Evolutionary conservation across 2,329 filamentous ascomycete genomes (phyloP).

Genomic region (Fusarium austroafricanum): DNA sequence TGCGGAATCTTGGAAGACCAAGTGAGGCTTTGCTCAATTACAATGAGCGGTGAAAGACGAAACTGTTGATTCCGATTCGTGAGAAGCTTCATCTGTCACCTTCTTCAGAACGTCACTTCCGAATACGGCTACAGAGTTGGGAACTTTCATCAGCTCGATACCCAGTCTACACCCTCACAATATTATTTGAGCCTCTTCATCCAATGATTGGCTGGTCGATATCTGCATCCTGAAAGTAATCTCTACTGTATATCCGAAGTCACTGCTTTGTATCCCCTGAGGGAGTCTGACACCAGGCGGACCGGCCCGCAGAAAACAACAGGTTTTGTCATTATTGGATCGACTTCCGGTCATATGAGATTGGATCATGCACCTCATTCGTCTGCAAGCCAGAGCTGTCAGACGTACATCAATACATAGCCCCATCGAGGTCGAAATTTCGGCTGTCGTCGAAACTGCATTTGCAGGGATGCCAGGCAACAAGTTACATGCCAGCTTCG

Average conservation of each 20-base stretch:
- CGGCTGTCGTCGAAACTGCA: not conserved
- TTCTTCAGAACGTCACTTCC: not conserved
- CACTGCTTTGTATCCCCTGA: constrained; percentile 2
- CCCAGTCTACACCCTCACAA: constrained; percentile 18
- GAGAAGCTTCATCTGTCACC: not conserved
- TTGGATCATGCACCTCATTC: constrained; percentile 2
- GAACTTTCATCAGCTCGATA: not conserved
- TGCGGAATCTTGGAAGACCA: not conserved
- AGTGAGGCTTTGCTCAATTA: constrained; percentile 10
- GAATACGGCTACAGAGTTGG: constrained; percentile 5
- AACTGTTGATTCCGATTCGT: not conserved
- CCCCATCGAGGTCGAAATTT: not conserved
- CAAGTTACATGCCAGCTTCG: not conserved
- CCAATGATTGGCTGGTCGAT: constrained; percentile 2
- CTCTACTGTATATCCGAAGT: not conserved
- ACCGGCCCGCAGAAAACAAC: constrained; percentile 5
- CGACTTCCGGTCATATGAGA: constrained; percentile 8
- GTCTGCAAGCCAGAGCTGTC: constrained; percentile 5
- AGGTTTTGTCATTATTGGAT: not conserved
- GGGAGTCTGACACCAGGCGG: not conserved
- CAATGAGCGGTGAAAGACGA: constrained; percentile 15
- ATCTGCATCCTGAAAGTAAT: constrained; percentile 7
- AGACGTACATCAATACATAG: constrained; percentile 14
- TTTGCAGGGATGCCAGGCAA: not conserved
- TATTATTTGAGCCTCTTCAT: not conserved